Conservation (phyloP, 352 stramenopile genomes). For the Globisporangium irregulare region DNA sequence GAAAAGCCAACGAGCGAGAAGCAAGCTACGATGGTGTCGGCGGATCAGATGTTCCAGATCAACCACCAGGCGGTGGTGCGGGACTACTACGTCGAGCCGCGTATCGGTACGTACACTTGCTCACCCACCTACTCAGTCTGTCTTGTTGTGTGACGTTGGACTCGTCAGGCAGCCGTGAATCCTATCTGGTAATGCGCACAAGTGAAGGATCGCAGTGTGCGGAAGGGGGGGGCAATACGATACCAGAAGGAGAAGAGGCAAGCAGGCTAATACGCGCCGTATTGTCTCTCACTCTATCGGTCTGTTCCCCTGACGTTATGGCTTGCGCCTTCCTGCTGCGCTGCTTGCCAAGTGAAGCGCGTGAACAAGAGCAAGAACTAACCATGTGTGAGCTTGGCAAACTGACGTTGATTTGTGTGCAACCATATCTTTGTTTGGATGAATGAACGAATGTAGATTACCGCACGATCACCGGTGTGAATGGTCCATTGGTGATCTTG, state of each 20-base stretch:
- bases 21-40: slow-evolving; percentile 43
- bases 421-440: not conserved
- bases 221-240: no score
- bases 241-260: no score
- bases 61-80: slow-evolving; percentile 80
- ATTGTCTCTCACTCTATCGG: no score
- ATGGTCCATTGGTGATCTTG: slow-evolving; percentile 98
- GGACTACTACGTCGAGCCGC: slow-evolving; percentile 85
- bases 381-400: no score
- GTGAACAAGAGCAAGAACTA: no score
- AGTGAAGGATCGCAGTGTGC: no score
- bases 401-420: no score
- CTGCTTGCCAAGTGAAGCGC: no score
- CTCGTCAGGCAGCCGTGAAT: no score
- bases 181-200: not conserved
- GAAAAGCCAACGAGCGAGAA: slow-evolving; percentile 1
- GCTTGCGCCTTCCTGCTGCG: no score
- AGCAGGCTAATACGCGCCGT: no score
- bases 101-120: slow-evolving; percentile 53
- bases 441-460: slow-evolving; percentile 63
- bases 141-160: not conserved
- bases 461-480: slow-evolving; percentile 98
- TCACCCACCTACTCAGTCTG: not conserved
- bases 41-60: slow-evolving; percentile 65
- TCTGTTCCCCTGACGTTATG: no score